These are phyloP conservation scores for Samsoniella hepiali DNA, from an alignment of 2,329 filamentous ascomycete genomes.

Conservation along the genomic window DNA sequence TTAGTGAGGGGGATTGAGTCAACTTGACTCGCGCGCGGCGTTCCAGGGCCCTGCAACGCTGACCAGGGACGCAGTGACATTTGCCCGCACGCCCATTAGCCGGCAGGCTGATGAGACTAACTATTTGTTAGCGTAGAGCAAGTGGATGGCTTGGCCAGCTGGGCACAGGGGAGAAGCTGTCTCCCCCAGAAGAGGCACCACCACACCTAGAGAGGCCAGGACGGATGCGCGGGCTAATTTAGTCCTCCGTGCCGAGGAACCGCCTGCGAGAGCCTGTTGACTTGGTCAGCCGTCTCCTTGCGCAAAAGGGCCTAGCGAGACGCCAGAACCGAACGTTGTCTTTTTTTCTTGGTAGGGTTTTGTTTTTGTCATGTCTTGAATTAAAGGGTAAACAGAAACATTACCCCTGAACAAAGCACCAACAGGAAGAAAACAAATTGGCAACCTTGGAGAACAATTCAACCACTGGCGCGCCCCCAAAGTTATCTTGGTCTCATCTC, in stretches of 20 bases:
- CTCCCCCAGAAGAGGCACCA: not conserved
- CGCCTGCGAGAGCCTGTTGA: not conserved
- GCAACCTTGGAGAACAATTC: no score
- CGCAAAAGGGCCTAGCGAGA: no score
- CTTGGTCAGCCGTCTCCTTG: not conserved
- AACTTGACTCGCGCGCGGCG: not conserved
- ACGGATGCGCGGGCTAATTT: slow-evolving; percentile 17
- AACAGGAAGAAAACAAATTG: no score
- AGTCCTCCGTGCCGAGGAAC: slow-evolving; percentile 16
- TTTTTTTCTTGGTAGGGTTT: not conserved
- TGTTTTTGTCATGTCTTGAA: not conserved
- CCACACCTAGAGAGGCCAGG: not conserved
- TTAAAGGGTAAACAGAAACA: no score
- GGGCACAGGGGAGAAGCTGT: not conserved
- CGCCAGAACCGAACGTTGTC: no score
- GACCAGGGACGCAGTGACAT: not conserved
- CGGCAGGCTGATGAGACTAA: not conserved
- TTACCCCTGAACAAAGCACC: no score
- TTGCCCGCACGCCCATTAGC: not conserved
- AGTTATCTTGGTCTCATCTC: no score
- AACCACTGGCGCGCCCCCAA: no score
- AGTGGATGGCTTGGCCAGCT: not conserved
- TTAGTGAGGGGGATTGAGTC: not conserved
- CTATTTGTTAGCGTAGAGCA: not conserved
- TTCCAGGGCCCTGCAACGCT: not conserved